These are phyloP conservation scores for Rosa persica DNA, from an alignment of 306 rosid genomes.

Conservation along the genomic window DNA sequence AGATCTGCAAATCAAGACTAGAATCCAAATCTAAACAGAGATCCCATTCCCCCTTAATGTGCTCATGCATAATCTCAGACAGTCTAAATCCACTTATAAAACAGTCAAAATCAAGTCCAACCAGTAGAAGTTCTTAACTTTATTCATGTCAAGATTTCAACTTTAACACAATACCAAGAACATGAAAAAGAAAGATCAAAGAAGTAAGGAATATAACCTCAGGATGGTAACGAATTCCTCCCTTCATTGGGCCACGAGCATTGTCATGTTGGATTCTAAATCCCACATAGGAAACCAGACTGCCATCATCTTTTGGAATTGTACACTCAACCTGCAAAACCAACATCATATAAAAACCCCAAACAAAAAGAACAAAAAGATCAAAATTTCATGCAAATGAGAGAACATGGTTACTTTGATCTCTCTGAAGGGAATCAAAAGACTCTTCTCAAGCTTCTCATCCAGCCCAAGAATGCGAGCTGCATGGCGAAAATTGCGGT, in stretches of 20 bases:
- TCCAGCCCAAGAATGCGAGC: constrained; percentile 73
- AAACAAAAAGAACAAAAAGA: not conserved
- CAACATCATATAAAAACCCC: not conserved
- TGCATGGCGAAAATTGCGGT: constrained; percentile 63
- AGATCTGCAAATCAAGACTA: not conserved
- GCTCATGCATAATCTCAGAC: constrained; percentile 12
- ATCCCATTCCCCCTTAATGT: not conserved
- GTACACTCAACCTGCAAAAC: constrained; percentile 70
- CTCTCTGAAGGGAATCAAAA: constrained; percentile 67
- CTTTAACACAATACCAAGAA: not conserved
- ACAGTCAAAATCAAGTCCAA: not conserved
- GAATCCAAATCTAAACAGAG: not conserved
- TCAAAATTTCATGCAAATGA: not conserved
- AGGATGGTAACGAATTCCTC: constrained; percentile 78
- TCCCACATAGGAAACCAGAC: constrained; percentile 64
- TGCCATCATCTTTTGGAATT: constrained; percentile 75
- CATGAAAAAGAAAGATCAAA: not conserved
- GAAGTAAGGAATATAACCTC: constrained; percentile 39
- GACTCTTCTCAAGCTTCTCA: constrained; percentile 70
- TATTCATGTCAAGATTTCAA: not conserved
- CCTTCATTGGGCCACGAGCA: constrained; percentile 89
- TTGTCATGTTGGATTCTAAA: constrained; percentile 80
- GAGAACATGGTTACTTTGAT: constrained; percentile 43
- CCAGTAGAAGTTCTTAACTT: not conserved
- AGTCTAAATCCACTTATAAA: constrained; percentile 8